Conservation (phyloP, 2,329 filamentous ascomycete genomes). For the Epichloe brachyelytri region DNA sequence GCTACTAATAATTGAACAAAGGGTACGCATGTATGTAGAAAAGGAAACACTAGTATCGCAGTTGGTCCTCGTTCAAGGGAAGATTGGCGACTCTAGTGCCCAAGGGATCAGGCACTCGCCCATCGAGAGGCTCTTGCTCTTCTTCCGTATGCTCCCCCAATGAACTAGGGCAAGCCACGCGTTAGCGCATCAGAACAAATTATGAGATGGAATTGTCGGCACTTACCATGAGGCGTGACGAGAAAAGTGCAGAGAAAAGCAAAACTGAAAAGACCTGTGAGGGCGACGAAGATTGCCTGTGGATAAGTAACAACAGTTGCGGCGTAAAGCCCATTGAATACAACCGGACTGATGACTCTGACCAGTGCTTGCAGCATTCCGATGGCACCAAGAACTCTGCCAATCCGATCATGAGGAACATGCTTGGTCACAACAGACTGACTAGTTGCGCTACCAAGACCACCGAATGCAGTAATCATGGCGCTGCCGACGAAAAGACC, state of each 20-base stretch:
- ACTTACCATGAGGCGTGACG: slow-evolving; percentile 62
- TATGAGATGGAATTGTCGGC: background rate
- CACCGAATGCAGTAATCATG: slow-evolving; percentile 62
- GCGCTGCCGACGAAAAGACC: slow-evolving; percentile 59
- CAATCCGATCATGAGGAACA: slow-evolving; percentile 67
- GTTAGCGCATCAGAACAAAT: background rate
- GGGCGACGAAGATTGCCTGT: slow-evolving; percentile 70
- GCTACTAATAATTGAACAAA: no score
- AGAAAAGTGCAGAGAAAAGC: slow-evolving; percentile 57
- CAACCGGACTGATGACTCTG: slow-evolving; percentile 62
- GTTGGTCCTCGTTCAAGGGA: slow-evolving; percentile 16
- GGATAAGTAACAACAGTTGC: slow-evolving; percentile 65
- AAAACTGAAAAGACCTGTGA: slow-evolving; percentile 52
- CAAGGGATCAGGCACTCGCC: slow-evolving; percentile 4
- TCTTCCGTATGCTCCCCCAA: slow-evolving; percentile 16
- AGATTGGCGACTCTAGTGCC: slow-evolving; percentile 7
- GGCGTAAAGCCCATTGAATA: slow-evolving; percentile 81
- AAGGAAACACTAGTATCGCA: slow-evolving; percentile 11
- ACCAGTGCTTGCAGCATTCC: slow-evolving; percentile 76
- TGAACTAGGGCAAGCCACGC: slow-evolving; percentile 13
- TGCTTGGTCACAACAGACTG: slow-evolving; percentile 84
- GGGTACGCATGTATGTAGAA: background rate
- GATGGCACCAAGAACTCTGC: slow-evolving; percentile 77
- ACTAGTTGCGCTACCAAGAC: slow-evolving; percentile 72
- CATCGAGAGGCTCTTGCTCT: slow-evolving; percentile 13